Evolutionary conservation across 2,329 filamentous ascomycete genomes (phyloP).

Genomic region (Stagonosporopsis chrysanthemi): DNA sequence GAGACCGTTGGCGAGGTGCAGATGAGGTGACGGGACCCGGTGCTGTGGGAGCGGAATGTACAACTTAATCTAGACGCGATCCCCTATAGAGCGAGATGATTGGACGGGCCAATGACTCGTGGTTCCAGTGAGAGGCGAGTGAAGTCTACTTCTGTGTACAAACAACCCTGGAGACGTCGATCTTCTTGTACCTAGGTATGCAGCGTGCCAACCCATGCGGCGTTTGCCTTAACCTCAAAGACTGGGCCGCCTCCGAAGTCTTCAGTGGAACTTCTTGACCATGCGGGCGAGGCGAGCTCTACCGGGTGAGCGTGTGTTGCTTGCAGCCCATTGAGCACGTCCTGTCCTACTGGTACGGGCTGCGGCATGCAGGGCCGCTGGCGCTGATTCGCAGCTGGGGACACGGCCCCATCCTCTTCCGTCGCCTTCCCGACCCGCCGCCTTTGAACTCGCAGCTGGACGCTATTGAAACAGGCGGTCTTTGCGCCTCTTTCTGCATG

Average conservation of each 20-base stretch:
- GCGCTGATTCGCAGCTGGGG: constrained; percentile 13
- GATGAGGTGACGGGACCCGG: constrained; percentile 21
- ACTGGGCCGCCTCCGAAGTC: constrained; percentile 2
- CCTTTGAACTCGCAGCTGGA: constrained; percentile 9
- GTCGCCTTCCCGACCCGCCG: constrained; percentile 12
- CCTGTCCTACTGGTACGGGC: constrained; percentile 7
- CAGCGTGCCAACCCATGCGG: constrained; percentile 18
- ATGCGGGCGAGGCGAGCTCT: constrained; percentile 5
- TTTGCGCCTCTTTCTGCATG: background rate
- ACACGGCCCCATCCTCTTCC: constrained; percentile 13
- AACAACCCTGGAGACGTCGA: background rate
- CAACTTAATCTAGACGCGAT: constrained; percentile 25
- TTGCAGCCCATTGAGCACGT: constrained; percentile 7
- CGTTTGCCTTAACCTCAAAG: constrained; percentile 23
- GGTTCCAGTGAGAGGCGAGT: background rate
- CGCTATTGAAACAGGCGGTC: constrained; percentile 15
- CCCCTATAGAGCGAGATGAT: constrained; percentile 19
- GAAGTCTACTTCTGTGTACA: background rate
- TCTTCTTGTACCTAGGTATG: background rate
- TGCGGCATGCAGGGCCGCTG: constrained; percentile 14
- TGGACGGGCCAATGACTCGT: constrained; percentile 8
- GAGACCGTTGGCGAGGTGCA: constrained; percentile 14
- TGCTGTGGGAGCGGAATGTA: constrained; percentile 25
- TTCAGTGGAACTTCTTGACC: constrained; percentile 2
- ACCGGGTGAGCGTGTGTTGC: constrained; percentile 6